Evolutionary conservation across 495 filamentous ascomycete genomes (phyloP), one percentile per base, ranked within the genome.

Genomic region (Penicillium canariense): DNA sequence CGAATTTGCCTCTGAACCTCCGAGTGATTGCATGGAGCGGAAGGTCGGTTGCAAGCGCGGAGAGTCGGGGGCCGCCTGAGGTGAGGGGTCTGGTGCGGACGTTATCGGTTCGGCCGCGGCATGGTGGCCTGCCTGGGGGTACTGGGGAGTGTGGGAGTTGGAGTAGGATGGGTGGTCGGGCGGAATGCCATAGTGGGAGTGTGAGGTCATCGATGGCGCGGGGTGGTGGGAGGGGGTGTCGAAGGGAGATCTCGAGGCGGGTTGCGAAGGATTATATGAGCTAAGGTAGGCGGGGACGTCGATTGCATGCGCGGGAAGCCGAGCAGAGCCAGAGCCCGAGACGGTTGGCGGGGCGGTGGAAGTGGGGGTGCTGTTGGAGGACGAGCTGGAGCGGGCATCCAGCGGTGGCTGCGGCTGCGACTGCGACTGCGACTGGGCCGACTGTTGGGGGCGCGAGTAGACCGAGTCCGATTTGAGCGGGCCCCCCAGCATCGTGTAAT

Each of bases 1-100:
- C 4, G 88, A 91, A 31, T 76, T 81, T 7, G 84, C 77, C 36
- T 78, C 70, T 12, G 80, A 84, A 12, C 77, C 78, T 11, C 67
- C 66, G 0, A 83, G 65, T 1, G 81, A 81, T 35, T 76, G 66
- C 50, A 75, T 70, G 3, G 83, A 80, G 22, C 62, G 70, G 43
- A 70, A 60, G 26, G 81, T 83, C n/a, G 81, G 77, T 53, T 78
- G 73, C 38, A 82, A 57, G 36, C 75, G 75, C 30, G 79, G 79
- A 1, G 82, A 79, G 15, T 77, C 72, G n/a, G 81, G 80, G 9
- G 77, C 77, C 14, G 70, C 67, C 35, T 65, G 68, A 34, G 48
- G 57, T 22, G 57, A 55, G 5, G 52, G 43, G 25, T 55, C 30
- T 32, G 57, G 30, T n/a, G 32, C 55, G 36, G 56, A 48, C n/a